phyloP scores from a whole-genome alignment of 495 filamentous ascomycete species.

The Talaromyces stipitatus region DNA sequence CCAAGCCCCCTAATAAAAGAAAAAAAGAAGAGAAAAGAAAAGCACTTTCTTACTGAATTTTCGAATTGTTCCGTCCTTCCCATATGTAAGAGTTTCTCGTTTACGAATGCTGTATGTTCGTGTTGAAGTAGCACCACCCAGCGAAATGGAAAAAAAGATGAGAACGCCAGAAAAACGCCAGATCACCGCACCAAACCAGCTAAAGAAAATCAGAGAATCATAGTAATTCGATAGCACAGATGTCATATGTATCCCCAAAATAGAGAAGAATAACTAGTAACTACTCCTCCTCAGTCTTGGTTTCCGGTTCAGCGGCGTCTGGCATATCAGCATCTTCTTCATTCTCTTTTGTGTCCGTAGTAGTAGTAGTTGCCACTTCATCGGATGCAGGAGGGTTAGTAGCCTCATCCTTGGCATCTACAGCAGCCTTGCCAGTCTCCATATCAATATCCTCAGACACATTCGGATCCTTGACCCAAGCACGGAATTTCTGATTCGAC shows the following conservation, averaged over 20 bases:
- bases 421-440: slow-evolving; percentile 9
- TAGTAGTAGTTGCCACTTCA: background rate
- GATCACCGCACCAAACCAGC: background rate
- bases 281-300: background rate
- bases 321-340: background rate
- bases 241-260: too few relatives aligned
- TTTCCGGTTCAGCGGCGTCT: background rate
- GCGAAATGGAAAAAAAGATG: background rate
- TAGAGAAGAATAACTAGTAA: too few relatives aligned
- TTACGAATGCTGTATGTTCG: background rate
- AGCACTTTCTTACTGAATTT: background rate
- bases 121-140: background rate
- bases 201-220: background rate
- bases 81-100: background rate
- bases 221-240: too few relatives aligned
- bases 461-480: slow-evolving; percentile 29
- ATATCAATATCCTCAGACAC: slow-evolving; percentile 6
- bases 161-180: background rate
- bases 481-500: slow-evolving; percentile 53
- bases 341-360: slow-evolving; percentile 1
- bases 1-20: background rate
- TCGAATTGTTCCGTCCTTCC: background rate
- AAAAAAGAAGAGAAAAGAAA: too few relatives aligned
- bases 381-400: slow-evolving; percentile 5
- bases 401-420: slow-evolving; percentile 9